Evolutionary conservation across 192 early-diverging fungal species (phyloP), one percentile per base, ranked within the genome.

Genomic region (Gonapodya prolifera): DNA sequence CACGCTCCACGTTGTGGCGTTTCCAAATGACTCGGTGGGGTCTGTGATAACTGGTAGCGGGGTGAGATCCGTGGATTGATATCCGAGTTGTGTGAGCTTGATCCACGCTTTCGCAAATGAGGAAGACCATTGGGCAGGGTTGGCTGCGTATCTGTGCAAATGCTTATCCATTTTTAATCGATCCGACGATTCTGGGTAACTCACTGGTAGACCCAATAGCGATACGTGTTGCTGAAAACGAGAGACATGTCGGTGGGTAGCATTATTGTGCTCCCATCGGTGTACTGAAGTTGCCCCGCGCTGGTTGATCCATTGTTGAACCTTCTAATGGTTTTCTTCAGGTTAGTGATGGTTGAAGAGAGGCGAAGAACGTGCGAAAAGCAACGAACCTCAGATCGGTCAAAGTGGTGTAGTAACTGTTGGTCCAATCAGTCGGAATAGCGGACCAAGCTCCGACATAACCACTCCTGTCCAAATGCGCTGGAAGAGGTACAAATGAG

Each of bases 221-320:
- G 45, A 61, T 16, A 61, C 8, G 45, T 61, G 45, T 61, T 61
- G 45, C 45, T 61, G 8, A 16, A 23, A 8, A 61, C 45, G 32
- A 92, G 79, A 28, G 90, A 88, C 81, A 92, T 85, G 80, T 93
- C 92, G 69, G 88, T 77, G 34, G 89, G 88, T 33, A 91, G 82
- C 91, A 92, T 93, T 89, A 91, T 92, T 32, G 89, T 79, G 28
- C 8, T 69, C 32, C n/a, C 36, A 30, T 77, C 30, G 0, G 1
- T 1, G 35, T 36, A 23, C 0, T 1, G 8, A 34, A 34, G 79
- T 29, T 80, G 80, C n/a, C n/a, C n/a, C n/a, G n/a, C n/a, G n/a
- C n/a, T n/a, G n/a, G n/a, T n/a, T n/a, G n/a, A n/a, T n/a, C n/a
- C n/a, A n/a, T n/a, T n/a, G n/a, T n/a, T n/a, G n/a, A n/a, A n/a